Percentiles rank a stretch among this genome's conserved stretches.
phyloP scores from a whole-genome alignment of 2,329 filamentous ascomycete genomes.

The Neurospora sp. region DNA sequence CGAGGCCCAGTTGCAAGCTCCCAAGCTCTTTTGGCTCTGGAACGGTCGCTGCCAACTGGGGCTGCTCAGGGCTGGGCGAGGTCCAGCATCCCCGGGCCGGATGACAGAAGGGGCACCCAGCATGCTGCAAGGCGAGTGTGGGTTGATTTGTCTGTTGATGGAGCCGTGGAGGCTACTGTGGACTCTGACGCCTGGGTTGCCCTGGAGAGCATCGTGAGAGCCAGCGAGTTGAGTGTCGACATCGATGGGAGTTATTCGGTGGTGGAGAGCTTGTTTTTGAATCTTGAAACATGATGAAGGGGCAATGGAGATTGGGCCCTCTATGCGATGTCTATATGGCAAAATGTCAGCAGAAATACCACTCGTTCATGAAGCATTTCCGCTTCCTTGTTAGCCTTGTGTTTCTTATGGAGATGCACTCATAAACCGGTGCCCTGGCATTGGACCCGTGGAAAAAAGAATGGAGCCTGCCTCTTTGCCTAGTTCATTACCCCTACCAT shows the following conservation, averaged over 20 bases:
- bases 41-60: not conserved
- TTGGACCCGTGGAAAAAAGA: not conserved
- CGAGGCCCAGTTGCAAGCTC: conserved; percentile 3
- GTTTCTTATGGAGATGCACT: not conserved
- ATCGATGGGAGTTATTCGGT: not conserved
- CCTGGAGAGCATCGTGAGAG: not conserved
- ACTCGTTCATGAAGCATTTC: not conserved
- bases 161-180: not conserved
- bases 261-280: not conserved
- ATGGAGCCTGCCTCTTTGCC: not conserved
- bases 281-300: not conserved
- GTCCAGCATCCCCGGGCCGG: not conserved
- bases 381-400: not conserved
- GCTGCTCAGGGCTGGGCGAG: not conserved
- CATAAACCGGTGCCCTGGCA: not conserved
- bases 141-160: not conserved
- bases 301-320: not conserved
- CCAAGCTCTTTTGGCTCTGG: conserved; percentile 10
- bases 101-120: not conserved
- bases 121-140: not conserved
- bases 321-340: not conserved
- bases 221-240: not conserved
- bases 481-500: not conserved
- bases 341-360: not conserved
- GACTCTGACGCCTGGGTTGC: not conserved